phyloP scores from a whole-genome alignment of 768 basidiomycete species.

The Phylloporus arenicola region DNA sequence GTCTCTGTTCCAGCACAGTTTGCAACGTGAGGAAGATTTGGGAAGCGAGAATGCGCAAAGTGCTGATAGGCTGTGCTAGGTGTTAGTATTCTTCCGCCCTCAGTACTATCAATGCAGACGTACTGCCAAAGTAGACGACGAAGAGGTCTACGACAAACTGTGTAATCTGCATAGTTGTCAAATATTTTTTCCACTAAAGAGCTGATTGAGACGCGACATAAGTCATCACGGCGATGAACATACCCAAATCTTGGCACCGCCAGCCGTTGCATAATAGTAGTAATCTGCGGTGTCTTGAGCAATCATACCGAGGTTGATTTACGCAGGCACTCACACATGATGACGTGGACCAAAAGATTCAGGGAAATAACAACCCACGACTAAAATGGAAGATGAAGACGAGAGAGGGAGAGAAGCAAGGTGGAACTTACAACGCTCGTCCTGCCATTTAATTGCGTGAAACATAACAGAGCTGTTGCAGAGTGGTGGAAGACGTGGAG shows the following conservation, averaged over 20 bases:
- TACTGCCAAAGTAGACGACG: conserved; percentile 92
- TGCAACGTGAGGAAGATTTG: conserved; percentile 59
- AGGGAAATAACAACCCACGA: conserved; percentile 94
- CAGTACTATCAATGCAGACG: conserved; percentile 31
- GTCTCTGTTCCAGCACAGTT: conserved; percentile 86
- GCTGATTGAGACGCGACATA: background rate
- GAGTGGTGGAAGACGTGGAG: conserved; percentile 99
- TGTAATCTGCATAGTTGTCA: conserved; percentile 93
- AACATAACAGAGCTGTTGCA: conserved; percentile 93
- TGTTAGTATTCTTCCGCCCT: conserved; percentile 6
- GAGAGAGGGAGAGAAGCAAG: background rate
- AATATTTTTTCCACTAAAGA: conserved; percentile 93
- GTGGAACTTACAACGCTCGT: conserved; percentile 77
- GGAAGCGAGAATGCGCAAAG: conserved; percentile 62
- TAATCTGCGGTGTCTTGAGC: conserved; percentile 58
- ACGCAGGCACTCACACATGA: conserved; percentile 78
- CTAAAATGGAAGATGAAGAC: conserved; percentile 36
- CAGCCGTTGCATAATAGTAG: conserved; percentile 98
- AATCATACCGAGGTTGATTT: background rate
- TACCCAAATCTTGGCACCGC: conserved; percentile 96
- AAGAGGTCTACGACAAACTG: conserved; percentile 93
- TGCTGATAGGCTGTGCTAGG: conserved; percentile 64
- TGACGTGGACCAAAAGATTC: conserved; percentile 89
- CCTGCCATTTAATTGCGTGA: conserved; percentile 87
- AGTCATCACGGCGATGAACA: conserved; percentile 15